Evolutionary conservation across 2,329 filamentous ascomycete species (phyloP).

Genomic region (Tympanopsis confertula): DNA sequence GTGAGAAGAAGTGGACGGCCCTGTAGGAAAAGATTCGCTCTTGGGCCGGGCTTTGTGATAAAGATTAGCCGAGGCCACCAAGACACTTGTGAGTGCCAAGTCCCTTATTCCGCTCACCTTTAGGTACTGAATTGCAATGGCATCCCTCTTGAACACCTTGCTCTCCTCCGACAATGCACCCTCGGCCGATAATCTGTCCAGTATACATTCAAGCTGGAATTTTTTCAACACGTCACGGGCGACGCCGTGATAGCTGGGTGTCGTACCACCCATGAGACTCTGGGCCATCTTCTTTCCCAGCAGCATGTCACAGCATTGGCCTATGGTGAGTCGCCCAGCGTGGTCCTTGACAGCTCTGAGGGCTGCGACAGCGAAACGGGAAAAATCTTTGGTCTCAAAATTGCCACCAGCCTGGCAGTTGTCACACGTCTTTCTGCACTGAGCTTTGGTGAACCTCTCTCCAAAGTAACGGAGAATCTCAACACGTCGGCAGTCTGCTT

Average conservation of each 20-base stretch:
- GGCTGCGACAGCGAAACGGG: constrained; percentile 59
- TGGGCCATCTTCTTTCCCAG: constrained; percentile 43
- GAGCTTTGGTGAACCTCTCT: constrained; percentile 61
- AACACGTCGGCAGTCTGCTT: constrained; percentile 72
- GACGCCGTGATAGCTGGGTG: constrained; percentile 56
- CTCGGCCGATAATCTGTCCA: constrained; percentile 64
- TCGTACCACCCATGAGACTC: constrained; percentile 52
- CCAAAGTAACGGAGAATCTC: constrained; percentile 95
- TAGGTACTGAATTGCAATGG: constrained; percentile 68
- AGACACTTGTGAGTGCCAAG: constrained; percentile 3
- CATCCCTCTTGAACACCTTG: constrained; percentile 40
- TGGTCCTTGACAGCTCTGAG: constrained; percentile 66
- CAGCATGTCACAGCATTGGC: constrained; percentile 58
- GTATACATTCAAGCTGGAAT: constrained; percentile 72
- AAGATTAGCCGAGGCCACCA: constrained; percentile 22
- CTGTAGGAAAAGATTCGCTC: constrained; percentile 27
- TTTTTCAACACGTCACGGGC: constrained; percentile 61
- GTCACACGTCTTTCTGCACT: constrained; percentile 72
- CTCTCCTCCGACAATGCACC: constrained; percentile 65
- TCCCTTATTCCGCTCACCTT: constrained; percentile 36
- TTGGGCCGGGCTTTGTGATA: constrained; percentile 22
- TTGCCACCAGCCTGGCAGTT: constrained; percentile 68
- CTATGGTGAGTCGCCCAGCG: constrained; percentile 69
- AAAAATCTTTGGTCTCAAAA: constrained; percentile 69
- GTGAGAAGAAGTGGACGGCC: no score